phyloP scores from a whole-genome alignment of 108 stramenopile species.

The Fistulifera solaris region DNA sequence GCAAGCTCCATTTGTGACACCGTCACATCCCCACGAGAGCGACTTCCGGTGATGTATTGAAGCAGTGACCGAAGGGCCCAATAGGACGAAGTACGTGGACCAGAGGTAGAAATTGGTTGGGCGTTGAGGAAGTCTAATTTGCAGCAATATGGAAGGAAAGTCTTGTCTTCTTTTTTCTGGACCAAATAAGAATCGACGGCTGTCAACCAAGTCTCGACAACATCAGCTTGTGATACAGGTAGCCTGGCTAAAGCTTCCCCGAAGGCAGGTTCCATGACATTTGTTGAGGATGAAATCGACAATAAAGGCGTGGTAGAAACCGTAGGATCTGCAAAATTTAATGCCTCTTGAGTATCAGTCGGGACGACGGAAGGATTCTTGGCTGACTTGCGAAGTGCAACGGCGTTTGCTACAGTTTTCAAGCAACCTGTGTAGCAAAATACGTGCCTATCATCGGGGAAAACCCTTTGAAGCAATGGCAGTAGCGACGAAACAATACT shows the following conservation, averaged over 20 bases:
- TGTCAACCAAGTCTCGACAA: slow-evolving; percentile 71
- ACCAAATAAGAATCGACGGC: slow-evolving; percentile 63
- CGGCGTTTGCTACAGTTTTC: not conserved
- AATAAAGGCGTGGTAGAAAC: slow-evolving; percentile 20
- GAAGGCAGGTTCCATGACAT: slow-evolving; percentile 22
- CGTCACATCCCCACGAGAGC: slow-evolving; percentile 35
- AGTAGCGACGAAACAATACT: slow-evolving; percentile 42
- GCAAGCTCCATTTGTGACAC: slow-evolving; percentile 45
- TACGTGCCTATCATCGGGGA: slow-evolving; percentile 75
- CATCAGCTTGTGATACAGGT: slow-evolving; percentile 43
- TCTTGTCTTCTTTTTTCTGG: slow-evolving; percentile 65
- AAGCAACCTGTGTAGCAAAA: slow-evolving; percentile 68
- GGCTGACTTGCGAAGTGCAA: not conserved
- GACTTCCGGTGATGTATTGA: slow-evolving; percentile 66
- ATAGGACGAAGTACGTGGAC: not conserved
- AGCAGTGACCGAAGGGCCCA: slow-evolving; percentile 60
- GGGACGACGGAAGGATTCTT: slow-evolving; percentile 1
- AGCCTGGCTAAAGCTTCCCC: slow-evolving; percentile 35
- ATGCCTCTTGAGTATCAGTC: slow-evolving; percentile 1
- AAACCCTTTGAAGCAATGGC: slow-evolving; percentile 56
- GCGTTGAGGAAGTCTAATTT: slow-evolving; percentile 50
- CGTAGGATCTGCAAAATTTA: slow-evolving; percentile 16
- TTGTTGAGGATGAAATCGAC: slow-evolving; percentile 23
- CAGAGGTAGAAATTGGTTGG: not conserved
- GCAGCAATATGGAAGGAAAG: slow-evolving; percentile 69